Conservation (phyloP, 495 filamentous ascomycete genomes). For the Penicillium bialowiezense region DNA sequence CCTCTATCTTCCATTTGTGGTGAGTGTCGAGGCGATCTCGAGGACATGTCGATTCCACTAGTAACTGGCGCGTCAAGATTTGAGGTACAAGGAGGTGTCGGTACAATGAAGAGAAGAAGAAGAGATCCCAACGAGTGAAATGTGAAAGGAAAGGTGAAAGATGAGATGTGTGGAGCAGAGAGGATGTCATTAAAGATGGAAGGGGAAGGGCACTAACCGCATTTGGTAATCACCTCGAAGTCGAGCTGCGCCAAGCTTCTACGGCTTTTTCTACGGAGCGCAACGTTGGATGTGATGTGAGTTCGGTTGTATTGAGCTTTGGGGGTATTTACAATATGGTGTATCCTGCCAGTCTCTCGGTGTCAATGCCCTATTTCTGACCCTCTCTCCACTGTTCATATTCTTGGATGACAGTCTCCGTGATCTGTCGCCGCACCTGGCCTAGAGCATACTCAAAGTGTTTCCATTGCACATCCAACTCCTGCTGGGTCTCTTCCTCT, state of each 20-base stretch:
- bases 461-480: slow-evolving; percentile 52
- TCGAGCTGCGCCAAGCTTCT: neutral
- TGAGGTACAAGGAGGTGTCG: neutral
- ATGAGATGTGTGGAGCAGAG: no score
- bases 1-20: slow-evolving; percentile 17
- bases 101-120: no score
- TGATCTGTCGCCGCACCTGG: slow-evolving; percentile 66
- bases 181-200: no score
- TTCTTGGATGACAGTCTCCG: slow-evolving; percentile 56
- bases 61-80: no score
- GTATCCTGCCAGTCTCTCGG: no score
- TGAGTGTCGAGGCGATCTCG: slow-evolving; percentile 21
- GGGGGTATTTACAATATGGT: no score
- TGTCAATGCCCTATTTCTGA: slow-evolving; percentile 13
- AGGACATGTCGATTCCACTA: no score
- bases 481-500: slow-evolving; percentile 42
- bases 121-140: no score
- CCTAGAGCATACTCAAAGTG: slow-evolving; percentile 64
- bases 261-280: no score
- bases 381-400: slow-evolving; percentile 64
- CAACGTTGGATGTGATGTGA: no score
- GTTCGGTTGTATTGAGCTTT: no score
- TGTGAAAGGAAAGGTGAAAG: no score
- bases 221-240: slow-evolving; percentile 17
- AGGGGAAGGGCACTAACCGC: slow-evolving; percentile 14